Base-by-base conservation (phyloP, 345 rosid genomes). In the Brassica napus region DNA sequence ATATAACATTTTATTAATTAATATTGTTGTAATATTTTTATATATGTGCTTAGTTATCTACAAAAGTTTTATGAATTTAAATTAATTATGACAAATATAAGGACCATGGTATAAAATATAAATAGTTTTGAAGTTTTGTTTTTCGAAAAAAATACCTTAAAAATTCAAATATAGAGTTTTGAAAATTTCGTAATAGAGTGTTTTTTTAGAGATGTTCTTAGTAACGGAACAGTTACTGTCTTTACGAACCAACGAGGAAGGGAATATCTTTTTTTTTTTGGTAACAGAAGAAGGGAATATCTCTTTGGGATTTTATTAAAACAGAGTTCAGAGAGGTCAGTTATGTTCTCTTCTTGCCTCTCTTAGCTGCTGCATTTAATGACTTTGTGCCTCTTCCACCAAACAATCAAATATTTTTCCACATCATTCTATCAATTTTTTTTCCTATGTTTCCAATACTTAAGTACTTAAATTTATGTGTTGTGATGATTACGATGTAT, bases 201-300 rank as follows among this genome's bases (percentile, higher is more conserved):
- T 23, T 1, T 23, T 23, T 23, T 23, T 23, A 1, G 2, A 23
- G 2, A 23, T 23, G 2, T 0, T 23, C 2, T 18, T 11, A 64
- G 68, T 68, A 68, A 68, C 24, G 44, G 49, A 74, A 52, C 79
- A 79, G 71, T 79, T 79, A 15, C 30, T 74, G 79, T 35, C 82
- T 54, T 73, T 74, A 63, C 75, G 82, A 80, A 80, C 72, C 54
- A 69, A 80, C 24, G 24, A 23, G 24, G 2, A 23, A 23, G 24
- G 24, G 24, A 23, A 23, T 23, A 23, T 23, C 24, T 23, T 23
- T 23, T 23, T 23, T 23, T 23, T 23, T 23, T 23, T 23, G 24
- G 24, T 23, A 23, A 23, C 24, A 23, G 75, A 74, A 72, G 83
- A 80, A 80, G 67, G 73, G 75, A 74, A 80, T 80, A 69, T 73